These are phyloP conservation scores for Micromonas commoda DNA, from an alignment of 139 green algal genomes.

Conservation along the genomic window DNA sequence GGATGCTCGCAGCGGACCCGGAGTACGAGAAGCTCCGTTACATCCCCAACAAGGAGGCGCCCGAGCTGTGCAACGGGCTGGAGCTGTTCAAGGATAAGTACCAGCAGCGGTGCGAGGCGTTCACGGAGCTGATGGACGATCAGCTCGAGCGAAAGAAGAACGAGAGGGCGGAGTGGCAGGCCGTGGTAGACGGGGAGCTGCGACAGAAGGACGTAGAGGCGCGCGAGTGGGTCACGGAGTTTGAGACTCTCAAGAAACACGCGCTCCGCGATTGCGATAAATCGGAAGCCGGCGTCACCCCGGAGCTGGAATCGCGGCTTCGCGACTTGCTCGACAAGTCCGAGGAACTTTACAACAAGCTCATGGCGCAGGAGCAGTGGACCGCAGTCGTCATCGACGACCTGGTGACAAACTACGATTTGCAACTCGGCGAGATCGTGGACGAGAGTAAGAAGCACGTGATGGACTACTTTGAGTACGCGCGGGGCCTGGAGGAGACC, in stretches of 20 bases:
- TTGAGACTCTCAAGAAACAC: slow-evolving; percentile 59
- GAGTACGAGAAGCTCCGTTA: slow-evolving; percentile 54
- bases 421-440: slow-evolving; percentile 60
- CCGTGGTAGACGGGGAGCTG: slow-evolving; percentile 10
- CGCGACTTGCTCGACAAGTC: background rate
- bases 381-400: slow-evolving; percentile 50
- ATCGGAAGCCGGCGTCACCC: slow-evolving; percentile 28
- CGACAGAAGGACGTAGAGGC: slow-evolving; percentile 12
- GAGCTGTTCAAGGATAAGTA: slow-evolving; percentile 54
- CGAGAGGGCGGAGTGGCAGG: slow-evolving; percentile 48
- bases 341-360: slow-evolving; percentile 42
- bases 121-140: slow-evolving; percentile 48
- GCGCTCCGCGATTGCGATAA: slow-evolving; percentile 33
- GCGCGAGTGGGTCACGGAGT: slow-evolving; percentile 35
- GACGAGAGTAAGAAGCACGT: slow-evolving; percentile 60
- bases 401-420: slow-evolving; percentile 60
- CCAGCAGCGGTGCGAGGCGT: slow-evolving; percentile 48
- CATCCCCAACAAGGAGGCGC: slow-evolving; percentile 29
- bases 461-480: slow-evolving; percentile 44
- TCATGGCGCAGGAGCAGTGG: slow-evolving; percentile 60
- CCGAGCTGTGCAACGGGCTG: slow-evolving; percentile 55
- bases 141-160: slow-evolving; percentile 56
- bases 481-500: slow-evolving; percentile 28
- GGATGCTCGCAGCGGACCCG: slow-evolving; percentile 59
- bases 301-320: too few species aligned